Base-by-base conservation (phyloP, 306 rosid species). In the Phaseolus lunatus region DNA sequence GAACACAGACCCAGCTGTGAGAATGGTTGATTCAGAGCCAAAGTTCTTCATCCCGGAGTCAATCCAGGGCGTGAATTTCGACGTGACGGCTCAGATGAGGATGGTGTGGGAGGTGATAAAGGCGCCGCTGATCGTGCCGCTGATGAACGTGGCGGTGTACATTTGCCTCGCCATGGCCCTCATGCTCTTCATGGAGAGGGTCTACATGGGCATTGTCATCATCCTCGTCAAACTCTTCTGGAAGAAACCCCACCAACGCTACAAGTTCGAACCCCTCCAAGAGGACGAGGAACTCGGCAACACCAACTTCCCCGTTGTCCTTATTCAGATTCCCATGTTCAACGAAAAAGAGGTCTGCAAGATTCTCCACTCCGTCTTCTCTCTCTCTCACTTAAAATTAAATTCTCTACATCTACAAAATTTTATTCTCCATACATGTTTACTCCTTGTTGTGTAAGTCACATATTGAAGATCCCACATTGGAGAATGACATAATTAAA, bases 301-400 rank as follows among this genome's bases (percentile, higher is more conserved):
- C 81, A 81, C 96, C 9, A 89, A 91, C 85, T 96, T 87, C 86
- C 99, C 99, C 0, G 85, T 82, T 13, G 98, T 96, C 33, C 95
- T 96, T 5, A n/a, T 96, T 23, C 99, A 96, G 90, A 96, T 96
- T 86, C 99, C 99, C 16, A 96, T 96, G 99, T 96, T 84, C 86
- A 96, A 96, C 54, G 99, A 96, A 78, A 87, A 54, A 88, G 99
- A 96, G 99, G 99, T 92, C 70, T 2, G 15, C n/a, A 9, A 65
- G 52, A 44, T 77, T 86, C 58, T 43, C 12, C 2, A 0, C 43
- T 39, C 13, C 13, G 0, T 3, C 13, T 3, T 2, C 10, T 9
- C 3, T 39, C 44, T 39, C 44, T 39, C 44, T 39, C 13, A 9
- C 3, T 31, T 31, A 31, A 31, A 31, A n/a, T n/a, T n/a, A n/a